Percentiles rank a stretch among this genome's conserved stretches.
Evolutionary conservation across 768 basidiomycete genomes (phyloP).

Genomic region (Pisolithus tinctorius): DNA sequence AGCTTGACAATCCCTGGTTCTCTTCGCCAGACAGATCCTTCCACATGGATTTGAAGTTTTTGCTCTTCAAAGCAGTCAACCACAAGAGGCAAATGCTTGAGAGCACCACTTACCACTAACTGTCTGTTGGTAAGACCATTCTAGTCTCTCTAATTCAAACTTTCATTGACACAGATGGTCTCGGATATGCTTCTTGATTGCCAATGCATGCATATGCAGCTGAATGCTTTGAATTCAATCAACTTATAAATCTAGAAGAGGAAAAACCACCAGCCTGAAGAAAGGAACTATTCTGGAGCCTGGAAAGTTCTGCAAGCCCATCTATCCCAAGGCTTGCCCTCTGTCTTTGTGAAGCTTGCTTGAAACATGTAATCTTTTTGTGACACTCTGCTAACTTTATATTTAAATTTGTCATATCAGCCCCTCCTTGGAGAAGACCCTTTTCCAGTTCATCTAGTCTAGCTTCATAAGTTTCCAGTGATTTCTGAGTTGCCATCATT

Average conservation of each 20-base stretch:
- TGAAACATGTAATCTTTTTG: background rate
- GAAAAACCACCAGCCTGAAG: background rate
- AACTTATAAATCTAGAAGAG: too few relatives aligned
- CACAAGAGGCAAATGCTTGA: background rate
- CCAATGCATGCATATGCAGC: too few relatives aligned
- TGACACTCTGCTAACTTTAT: background rate
- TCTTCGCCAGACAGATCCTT: constrained; percentile 16
- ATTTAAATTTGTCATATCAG: background rate
- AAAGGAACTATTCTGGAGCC: constrained; percentile 9
- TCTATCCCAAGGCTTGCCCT: background rate
- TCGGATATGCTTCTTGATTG: too few relatives aligned
- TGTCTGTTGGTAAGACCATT: too few relatives aligned
- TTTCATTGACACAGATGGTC: too few relatives aligned
- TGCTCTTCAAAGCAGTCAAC: constrained; percentile 7
- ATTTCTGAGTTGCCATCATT: background rate
- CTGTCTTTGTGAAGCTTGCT: background rate
- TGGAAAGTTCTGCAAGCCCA: background rate
- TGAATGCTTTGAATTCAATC: too few relatives aligned
- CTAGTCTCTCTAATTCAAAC: too few relatives aligned
- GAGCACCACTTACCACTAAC: too few relatives aligned
- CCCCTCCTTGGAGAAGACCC: background rate
- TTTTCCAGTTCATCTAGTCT: constrained; percentile 4
- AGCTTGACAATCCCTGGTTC: constrained; percentile 23
- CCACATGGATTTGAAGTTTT: constrained; percentile 24
- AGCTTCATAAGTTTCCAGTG: background rate